Evolutionary conservation across 2,329 filamentous ascomycete genomes (phyloP), one percentile per base, ranked within the genome.

Genomic region (Fusarium sp.): DNA sequence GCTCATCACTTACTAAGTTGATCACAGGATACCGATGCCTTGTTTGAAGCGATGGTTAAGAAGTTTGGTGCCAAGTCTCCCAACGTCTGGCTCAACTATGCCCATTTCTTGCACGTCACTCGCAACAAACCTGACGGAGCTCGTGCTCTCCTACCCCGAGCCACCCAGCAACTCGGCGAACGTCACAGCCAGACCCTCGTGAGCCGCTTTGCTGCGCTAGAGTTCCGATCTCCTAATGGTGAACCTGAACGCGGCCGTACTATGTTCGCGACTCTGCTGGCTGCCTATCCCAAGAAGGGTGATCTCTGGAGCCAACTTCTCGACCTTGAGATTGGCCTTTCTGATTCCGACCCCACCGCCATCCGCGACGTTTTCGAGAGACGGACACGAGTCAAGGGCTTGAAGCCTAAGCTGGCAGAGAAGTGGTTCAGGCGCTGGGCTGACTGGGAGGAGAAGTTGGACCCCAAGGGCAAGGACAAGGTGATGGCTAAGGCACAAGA

Each of bases 251-350:
- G 93, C 59, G 96, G 96, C 11, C 91, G 96, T 18, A 99, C 96
- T 25, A 90, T 98, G 75, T 98, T 98, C 73, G 95, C 97, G 79
- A 91, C 91, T 37, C 84, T 99, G 11, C 84, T 99, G 10, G 87
- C 88, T 35, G 90, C 91, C 6, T 97, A 91, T 82, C 93, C 94
- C 43, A 97, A 96, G 83, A 92, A 93, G 77, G 88, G 93, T 61
- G 94, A 97, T 76, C 83, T 98, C 50, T 98, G 95, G 95, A 96
- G 93, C 78, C 90, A 97, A 79, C 89, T 97, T 69, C 81, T 97
- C 2, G 94, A 97, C 76, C 85, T 97, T 56, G 96, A 99, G 81
- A 85, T 90, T 63, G 84, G 86, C 17, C 85, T 84, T 35, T 84
- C 88, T 39, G 85, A 84, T 15, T 86, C 88, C 33, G 82, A 84